phyloP scores from a whole-genome alignment of 179 eudicot species.

The Silene coronaria region DNA sequence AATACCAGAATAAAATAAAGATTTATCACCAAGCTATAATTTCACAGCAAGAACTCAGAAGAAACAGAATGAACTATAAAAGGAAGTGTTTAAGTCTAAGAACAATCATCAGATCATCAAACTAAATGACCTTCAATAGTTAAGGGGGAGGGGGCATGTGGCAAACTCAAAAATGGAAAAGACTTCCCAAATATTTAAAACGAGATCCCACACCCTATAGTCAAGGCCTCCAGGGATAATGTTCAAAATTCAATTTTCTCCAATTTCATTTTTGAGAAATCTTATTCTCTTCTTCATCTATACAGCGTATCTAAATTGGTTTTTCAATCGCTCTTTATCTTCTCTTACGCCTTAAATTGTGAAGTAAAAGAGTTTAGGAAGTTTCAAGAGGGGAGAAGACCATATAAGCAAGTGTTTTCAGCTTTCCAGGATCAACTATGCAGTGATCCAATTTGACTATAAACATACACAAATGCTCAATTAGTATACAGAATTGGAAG shows the following conservation, averaged over 20 bases:
- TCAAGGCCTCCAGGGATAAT: too few species aligned
- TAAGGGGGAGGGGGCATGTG: not conserved
- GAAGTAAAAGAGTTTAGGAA: not conserved
- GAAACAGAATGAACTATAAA: not conserved
- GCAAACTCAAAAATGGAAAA: not conserved
- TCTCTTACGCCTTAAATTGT: not conserved
- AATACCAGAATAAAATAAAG: conserved; percentile 41
- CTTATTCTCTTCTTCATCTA: not conserved
- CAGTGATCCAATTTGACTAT: too few species aligned
- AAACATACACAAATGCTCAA: too few species aligned
- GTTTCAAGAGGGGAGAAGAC: not conserved
- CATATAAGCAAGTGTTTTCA: not conserved
- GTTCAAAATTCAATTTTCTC: not conserved
- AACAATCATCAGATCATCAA: conserved; percentile 1
- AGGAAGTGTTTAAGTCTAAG: not conserved
- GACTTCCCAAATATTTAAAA: not conserved
- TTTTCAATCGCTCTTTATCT: not conserved
- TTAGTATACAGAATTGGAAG: too few species aligned
- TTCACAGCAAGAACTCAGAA: not conserved
- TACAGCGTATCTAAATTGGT: not conserved
- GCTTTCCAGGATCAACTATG: too few species aligned
- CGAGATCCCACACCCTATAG: not conserved
- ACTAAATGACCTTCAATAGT: not conserved
- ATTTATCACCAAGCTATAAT: not conserved
- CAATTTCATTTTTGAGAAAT: not conserved